Evolutionary conservation across 2,329 filamentous ascomycete species (phyloP).

Genomic region (Epichloe typhina): DNA sequence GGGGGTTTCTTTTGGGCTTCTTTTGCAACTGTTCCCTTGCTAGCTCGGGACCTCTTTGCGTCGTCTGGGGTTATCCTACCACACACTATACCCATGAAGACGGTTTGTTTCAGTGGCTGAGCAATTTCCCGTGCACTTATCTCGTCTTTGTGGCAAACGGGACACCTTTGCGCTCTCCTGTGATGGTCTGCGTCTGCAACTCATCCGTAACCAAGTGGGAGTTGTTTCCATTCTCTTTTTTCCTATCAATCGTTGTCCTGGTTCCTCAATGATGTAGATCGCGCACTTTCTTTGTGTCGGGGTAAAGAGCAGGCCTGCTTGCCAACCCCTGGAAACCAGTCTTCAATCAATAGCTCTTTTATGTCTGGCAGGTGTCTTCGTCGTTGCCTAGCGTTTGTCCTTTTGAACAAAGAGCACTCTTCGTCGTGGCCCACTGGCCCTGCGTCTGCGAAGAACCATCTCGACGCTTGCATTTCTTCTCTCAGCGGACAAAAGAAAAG

Average conservation of each 20-base stretch:
- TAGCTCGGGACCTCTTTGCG: not conserved
- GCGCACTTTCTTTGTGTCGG: too few relatives aligned
- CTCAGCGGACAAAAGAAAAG: not conserved
- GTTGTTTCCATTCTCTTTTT: too few relatives aligned
- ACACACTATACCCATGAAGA: not conserved
- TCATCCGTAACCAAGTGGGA: too few relatives aligned
- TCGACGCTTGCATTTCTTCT: not conserved
- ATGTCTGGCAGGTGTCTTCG: not conserved
- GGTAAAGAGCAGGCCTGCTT: too few relatives aligned
- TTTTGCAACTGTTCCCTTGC: not conserved
- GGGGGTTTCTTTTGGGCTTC: not conserved
- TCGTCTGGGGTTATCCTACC: too few relatives aligned
- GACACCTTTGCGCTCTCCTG: too few relatives aligned
- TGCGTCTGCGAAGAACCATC: not conserved
- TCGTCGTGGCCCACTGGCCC: not conserved
- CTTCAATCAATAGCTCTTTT: not conserved
- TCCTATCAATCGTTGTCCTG: too few relatives aligned
- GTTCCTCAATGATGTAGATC: too few relatives aligned
- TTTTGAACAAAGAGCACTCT: not conserved
- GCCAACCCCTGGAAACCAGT: not conserved
- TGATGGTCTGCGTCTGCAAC: too few relatives aligned
- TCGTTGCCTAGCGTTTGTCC: not conserved
- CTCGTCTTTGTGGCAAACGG: too few relatives aligned
- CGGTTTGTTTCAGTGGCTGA: not conserved
- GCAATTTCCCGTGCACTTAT: too few relatives aligned